phyloP scores from a whole-genome alignment of 1,284 basidiomycete species.

The Sutorius eximius region DNA sequence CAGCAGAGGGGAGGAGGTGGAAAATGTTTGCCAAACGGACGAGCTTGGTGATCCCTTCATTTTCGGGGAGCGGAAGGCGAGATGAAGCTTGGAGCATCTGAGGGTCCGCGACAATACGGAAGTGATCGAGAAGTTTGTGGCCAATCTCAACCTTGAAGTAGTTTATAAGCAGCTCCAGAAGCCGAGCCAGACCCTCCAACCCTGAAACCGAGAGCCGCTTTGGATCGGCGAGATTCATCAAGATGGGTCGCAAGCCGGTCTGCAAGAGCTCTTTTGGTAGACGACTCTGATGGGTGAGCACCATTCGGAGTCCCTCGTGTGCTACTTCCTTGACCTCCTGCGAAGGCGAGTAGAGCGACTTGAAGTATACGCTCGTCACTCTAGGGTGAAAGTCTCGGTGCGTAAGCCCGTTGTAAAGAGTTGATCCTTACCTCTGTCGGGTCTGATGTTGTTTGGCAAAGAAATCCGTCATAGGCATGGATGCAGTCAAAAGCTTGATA shows the following conservation, averaged over 20 bases:
- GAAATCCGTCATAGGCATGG: slow-evolving; percentile 94
- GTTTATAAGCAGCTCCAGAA: slow-evolving; percentile 93
- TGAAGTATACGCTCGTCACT: slow-evolving; percentile 97
- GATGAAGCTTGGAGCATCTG: slow-evolving; percentile 82
- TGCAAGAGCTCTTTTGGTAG: slow-evolving; percentile 96
- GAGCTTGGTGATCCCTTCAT: slow-evolving; percentile 90
- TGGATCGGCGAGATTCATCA: slow-evolving; percentile 98
- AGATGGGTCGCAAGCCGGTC: slow-evolving; percentile 90
- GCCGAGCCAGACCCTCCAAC: slow-evolving; percentile 92
- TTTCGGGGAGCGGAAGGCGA: slow-evolving; percentile 78
- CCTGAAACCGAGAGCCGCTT: slow-evolving; percentile 94
- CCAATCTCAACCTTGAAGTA: slow-evolving; percentile 99
- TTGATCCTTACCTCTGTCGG: slow-evolving; percentile 68
- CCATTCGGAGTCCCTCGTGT: slow-evolving; percentile 90
- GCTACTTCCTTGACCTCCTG: slow-evolving; percentile 95
- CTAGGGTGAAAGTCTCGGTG: slow-evolving; percentile 40
- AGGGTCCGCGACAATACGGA: slow-evolving; percentile 84
- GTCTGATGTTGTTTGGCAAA: slow-evolving; percentile 81
- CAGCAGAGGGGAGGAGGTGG: slow-evolving; percentile 90
- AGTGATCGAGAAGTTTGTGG: slow-evolving; percentile 95
- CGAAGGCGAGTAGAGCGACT: slow-evolving; percentile 94
- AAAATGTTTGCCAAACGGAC: slow-evolving; percentile 96
- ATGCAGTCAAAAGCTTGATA: slow-evolving; percentile 89
- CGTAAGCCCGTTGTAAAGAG: slow-evolving; percentile 4
- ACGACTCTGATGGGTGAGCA: slow-evolving; percentile 87